Evolutionary conservation across 495 filamentous ascomycete genomes (phyloP), one percentile per base, ranked within the genome.

Genomic region (Parachaetomium inaequale): DNA sequence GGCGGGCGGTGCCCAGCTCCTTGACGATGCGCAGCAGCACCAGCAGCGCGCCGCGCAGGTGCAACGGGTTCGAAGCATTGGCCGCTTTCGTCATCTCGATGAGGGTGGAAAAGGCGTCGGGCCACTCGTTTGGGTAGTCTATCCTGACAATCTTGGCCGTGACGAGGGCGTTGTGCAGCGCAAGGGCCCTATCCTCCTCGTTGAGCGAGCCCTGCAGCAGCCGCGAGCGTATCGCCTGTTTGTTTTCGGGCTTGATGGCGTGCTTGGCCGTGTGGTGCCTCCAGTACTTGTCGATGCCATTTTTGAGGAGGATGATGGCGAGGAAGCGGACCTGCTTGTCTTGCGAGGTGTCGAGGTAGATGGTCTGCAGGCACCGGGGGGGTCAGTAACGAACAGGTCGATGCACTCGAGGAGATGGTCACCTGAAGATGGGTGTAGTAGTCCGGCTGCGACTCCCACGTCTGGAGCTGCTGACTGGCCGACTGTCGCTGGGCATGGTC

Each of bases 261-360:
- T 87, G 87, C 63, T 72, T 78, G 17, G 88, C 82, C 4, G 84
- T 86, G 43, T 66, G 8, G 2, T 40, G 86, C 84, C 94, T 83
- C 94, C 94, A 98, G 72, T 90, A 91, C 72, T 88, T 92, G 67
- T 97, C 93, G 68, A 96, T 90, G 28, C 91, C 94, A 72, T 97
- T 96, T 72, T 97, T 97, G 57, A 98, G 78, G 69, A 95, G 90
- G 62, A 96, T 97, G 54, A 96, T 86, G 19, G 92, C 86, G n/a
- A 96, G 83, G 71, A 94, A 90, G 54, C 94, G 88, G 45, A 91
- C 81, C 66, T 93, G 87, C 15, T 80, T 68, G 12, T 91, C 90
- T 1, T 93, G 77, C 6, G 82, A 82, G 46, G 85, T 85, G 74
- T 96, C 89, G 50, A 96, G 76, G 70, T 91, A 96, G 7, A 88